A percentile compares a stretch with the other conserved stretches of the same genome.
Conservation (phyloP, 495 filamentous ascomycete species). For the Pyrenopolyporus hunteri region DNA sequence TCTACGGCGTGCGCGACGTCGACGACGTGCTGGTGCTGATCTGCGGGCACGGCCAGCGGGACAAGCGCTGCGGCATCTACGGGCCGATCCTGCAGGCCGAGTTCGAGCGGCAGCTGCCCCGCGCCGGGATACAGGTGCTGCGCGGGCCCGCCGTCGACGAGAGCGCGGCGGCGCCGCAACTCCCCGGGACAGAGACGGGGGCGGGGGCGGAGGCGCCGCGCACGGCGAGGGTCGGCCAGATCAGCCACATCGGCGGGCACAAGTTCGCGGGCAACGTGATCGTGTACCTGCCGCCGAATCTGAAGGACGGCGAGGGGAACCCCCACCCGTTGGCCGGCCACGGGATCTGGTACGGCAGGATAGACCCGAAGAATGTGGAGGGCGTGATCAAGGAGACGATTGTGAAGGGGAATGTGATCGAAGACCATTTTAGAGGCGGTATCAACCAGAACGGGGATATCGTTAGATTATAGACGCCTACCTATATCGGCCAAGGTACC, state of each 20-base stretch:
- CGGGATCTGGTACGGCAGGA: constrained; percentile 92
- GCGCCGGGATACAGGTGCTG: constrained; percentile 45
- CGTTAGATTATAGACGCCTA: constrained; percentile 43
- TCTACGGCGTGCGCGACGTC: constrained; percentile 63
- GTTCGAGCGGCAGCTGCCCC: constrained; percentile 61
- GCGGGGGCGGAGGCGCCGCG: constrained; percentile 39
- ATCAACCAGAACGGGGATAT: constrained; percentile 55
- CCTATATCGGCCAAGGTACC: too few relatives aligned
- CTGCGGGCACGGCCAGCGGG: constrained; percentile 82
- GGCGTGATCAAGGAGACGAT: constrained; percentile 86
- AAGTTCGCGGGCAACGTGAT: constrained; percentile 95
- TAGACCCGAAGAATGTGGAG: constrained; percentile 85
- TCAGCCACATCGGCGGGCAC: constrained; percentile 91
- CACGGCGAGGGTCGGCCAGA: constrained; percentile 68
- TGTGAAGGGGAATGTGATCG: constrained; percentile 70
- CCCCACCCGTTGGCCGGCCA: constrained; percentile 71
- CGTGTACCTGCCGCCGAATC: constrained; percentile 75
- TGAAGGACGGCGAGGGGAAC: constrained; percentile 46
- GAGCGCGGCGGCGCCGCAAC: constrained; percentile 22
- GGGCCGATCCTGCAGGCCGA: constrained; percentile 73
- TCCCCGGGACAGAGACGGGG: constrained; percentile 28
- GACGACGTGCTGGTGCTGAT: constrained; percentile 75
- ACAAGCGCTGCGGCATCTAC: constrained; percentile 79
- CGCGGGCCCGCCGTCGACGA: constrained; percentile 45
- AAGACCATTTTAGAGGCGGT: constrained; percentile 75